These are phyloP conservation scores for Artemisia argyi DNA, from an alignment of 129 eudicot genomes.

Conservation along the genomic window DNA sequence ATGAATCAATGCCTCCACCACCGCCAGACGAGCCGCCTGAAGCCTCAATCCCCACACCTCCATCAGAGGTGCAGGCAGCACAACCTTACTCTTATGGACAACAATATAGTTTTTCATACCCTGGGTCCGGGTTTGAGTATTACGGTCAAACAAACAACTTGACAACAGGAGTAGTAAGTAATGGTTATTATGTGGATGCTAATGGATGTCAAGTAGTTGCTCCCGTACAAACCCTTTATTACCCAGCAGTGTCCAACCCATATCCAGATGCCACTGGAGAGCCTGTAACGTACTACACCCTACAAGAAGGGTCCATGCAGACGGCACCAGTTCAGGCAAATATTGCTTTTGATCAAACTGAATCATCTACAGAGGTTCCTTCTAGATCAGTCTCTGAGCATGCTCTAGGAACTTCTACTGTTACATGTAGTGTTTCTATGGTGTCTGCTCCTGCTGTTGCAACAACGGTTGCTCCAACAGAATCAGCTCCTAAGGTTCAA, in stretches of 20 bases:
- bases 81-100: slow-evolving; percentile 57
- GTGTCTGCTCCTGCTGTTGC: slow-evolving; percentile 45
- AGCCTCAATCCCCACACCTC: slow-evolving; percentile 38
- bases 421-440: slow-evolving; percentile 28
- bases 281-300: slow-evolving; percentile 51
- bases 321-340: slow-evolving; percentile 33
- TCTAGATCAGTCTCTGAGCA: slow-evolving; percentile 22
- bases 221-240: slow-evolving; percentile 50
- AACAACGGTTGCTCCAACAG: slow-evolving; percentile 20
- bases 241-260: slow-evolving; percentile 36
- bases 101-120: slow-evolving; percentile 47
- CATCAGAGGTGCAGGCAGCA: slow-evolving; percentile 41
- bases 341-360: slow-evolving; percentile 20
- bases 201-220: slow-evolving; percentile 52
- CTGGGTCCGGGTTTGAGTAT: slow-evolving; percentile 47
- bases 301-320: slow-evolving; percentile 47
- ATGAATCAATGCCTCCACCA: slow-evolving; percentile 75
- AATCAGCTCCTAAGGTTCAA: slow-evolving; percentile 59
- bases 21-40: slow-evolving; percentile 90
- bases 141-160: slow-evolving; percentile 46
- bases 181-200: slow-evolving; percentile 48
- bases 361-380: slow-evolving; percentile 35
- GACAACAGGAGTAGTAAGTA: slow-evolving; percentile 26
- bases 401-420: slow-evolving; percentile 36
- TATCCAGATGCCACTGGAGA: slow-evolving; percentile 40